Evolutionary conservation across 768 basidiomycete genomes (phyloP).

Genomic region (Paxillus ammoniavirescens): DNA sequence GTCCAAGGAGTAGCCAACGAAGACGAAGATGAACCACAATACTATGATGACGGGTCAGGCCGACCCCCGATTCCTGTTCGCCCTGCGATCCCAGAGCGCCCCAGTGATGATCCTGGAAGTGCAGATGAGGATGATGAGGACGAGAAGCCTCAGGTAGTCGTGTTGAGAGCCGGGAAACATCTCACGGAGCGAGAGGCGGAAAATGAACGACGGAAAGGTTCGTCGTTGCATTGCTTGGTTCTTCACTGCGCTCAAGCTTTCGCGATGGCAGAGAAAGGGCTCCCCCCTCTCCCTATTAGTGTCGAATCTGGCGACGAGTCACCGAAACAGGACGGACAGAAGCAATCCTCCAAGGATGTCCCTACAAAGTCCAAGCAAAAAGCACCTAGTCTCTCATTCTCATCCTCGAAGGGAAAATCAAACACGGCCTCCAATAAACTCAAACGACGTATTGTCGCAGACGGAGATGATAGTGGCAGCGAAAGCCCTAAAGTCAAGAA

Average conservation of each 20-base stretch:
- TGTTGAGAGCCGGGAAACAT: slow-evolving; percentile 86
- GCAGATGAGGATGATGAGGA: slow-evolving; percentile 71
- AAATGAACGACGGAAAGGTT: slow-evolving; percentile 74
- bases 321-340: slow-evolving; percentile 29
- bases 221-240: slow-evolving; percentile 13
- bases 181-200: slow-evolving; percentile 75
- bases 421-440: slow-evolving; percentile 25
- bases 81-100: slow-evolving; percentile 70
- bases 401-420: slow-evolving; percentile 31
- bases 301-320: slow-evolving; percentile 15
- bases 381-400: slow-evolving; percentile 37
- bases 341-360: slow-evolving; percentile 13
- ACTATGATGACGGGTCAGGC: slow-evolving; percentile 65
- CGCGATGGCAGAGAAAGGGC: slow-evolving; percentile 52
- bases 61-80: slow-evolving; percentile 72
- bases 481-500: slow-evolving; percentile 22
- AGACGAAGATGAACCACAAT: slow-evolving; percentile 50
- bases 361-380: slow-evolving; percentile 23
- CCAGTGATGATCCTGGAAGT: slow-evolving; percentile 66
- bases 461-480: slow-evolving; percentile 28
- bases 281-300: slow-evolving; percentile 50
- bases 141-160: slow-evolving; percentile 87
- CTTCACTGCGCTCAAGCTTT: slow-evolving; percentile 2
- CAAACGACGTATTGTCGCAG: slow-evolving; percentile 37
- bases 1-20: slow-evolving; percentile 53